Evolutionary conservation across 2,329 filamentous ascomycete species (phyloP).

Genomic region (Aspergillus floridensis): DNA sequence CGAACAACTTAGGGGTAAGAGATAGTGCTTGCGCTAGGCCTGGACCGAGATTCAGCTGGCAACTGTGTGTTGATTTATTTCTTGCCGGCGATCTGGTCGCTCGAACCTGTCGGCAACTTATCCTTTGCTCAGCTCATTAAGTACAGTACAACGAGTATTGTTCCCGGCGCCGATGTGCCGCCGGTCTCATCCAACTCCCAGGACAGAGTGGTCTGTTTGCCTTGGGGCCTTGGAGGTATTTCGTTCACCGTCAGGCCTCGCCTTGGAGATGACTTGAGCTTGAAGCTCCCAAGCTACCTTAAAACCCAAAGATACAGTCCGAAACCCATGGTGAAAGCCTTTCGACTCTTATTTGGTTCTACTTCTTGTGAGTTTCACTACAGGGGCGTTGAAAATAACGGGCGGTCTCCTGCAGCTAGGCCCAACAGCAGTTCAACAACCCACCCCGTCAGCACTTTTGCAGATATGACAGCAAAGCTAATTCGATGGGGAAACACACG

Average conservation of each 20-base stretch:
- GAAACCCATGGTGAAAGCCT: not conserved
- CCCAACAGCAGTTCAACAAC: constrained; percentile 15
- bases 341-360: constrained; percentile 4
- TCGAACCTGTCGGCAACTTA: not conserved
- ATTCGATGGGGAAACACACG: constrained; percentile 17
- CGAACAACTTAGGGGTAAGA: constrained; percentile 10
- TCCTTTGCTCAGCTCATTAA: not conserved
- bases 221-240: too few species aligned
- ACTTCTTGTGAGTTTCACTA: constrained; percentile 28
- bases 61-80: constrained; percentile 17
- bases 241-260: not conserved
- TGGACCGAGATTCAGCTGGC: constrained; percentile 13
- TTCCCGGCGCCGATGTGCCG: not conserved
- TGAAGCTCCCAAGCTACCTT: not conserved
- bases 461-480: not conserved
- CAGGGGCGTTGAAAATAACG: constrained; percentile 35
- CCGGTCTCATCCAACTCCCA: not conserved
- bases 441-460: not conserved
- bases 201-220: too few species aligned
- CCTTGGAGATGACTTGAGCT: not conserved
- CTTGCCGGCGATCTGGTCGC: not conserved
- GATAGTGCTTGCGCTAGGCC: constrained; percentile 1
- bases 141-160: not conserved
- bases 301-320: too few species aligned
- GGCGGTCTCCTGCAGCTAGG: constrained; percentile 32